phyloP scores from a whole-genome alignment of 1,284 basidiomycete species.

The Irpex sp. region DNA sequence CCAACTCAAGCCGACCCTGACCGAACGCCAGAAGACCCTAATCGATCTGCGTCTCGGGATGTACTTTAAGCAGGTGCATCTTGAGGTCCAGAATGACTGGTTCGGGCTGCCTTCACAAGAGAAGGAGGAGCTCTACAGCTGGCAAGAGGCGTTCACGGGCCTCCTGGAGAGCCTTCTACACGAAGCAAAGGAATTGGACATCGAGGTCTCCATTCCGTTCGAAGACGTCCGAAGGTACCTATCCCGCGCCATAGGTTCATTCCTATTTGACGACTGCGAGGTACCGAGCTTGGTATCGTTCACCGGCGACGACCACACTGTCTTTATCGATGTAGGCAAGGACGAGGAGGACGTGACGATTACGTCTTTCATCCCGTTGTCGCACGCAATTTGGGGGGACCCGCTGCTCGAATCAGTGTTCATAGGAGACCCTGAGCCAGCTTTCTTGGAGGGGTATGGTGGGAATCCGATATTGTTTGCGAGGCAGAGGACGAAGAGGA shows the following conservation, averaged over 20 bases:
- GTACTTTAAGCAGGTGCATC: conserved; percentile 58
- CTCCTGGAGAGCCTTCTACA: conserved; percentile 54
- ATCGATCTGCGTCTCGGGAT: conserved; percentile 57
- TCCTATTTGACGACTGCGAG: conserved; percentile 71
- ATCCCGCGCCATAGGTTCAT: conserved; percentile 66
- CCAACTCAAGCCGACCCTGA: conserved; percentile 33
- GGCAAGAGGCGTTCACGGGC: conserved; percentile 67
- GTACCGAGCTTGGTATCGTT: conserved; percentile 63
- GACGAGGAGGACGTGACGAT: conserved; percentile 24
- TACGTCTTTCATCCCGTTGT: conserved; percentile 34
- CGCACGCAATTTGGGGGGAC: conserved; percentile 69
- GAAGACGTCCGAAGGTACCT: conserved; percentile 46
- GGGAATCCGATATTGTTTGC: conserved; percentile 44
- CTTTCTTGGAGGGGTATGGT: conserved; percentile 61
- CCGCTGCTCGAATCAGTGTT: conserved; percentile 66
- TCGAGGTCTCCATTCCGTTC: conserved; percentile 32
- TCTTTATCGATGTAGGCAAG: conserved; percentile 35
- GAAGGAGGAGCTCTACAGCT: conserved; percentile 48
- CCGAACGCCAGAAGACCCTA: conserved; percentile 36
- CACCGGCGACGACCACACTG: conserved; percentile 51
- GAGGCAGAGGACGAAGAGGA: conserved; percentile 60
- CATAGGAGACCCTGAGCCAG: conserved; percentile 39
- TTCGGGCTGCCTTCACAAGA: conserved; percentile 50
- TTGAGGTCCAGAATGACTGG: conserved; percentile 64
- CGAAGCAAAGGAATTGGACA: conserved; percentile 18